Conservation (phyloP, 331 rosid genomes). For the Acacia pycnantha region DNA sequence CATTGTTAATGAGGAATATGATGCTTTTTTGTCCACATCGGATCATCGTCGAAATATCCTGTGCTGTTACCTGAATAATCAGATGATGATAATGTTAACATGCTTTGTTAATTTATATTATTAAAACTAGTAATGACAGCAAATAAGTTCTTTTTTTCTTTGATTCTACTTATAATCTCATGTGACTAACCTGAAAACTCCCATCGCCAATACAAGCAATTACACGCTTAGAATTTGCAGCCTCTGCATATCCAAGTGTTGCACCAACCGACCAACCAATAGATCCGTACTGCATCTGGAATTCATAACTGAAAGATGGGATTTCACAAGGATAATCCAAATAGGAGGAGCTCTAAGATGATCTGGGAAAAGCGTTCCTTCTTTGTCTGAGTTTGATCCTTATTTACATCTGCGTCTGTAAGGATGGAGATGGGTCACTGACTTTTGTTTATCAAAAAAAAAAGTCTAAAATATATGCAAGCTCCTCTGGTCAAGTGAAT, state of each 20-base stretch:
- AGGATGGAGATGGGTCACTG: no score
- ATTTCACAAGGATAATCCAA: neutral
- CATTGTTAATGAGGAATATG: conserved; percentile 85
- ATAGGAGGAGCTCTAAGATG: no score
- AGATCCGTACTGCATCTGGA: conserved; percentile 97
- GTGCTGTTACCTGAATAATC: conserved; percentile 68
- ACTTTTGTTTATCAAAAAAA: no score
- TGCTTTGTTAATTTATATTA: neutral
- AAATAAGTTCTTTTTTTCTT: neutral
- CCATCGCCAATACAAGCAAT: conserved; percentile 94
- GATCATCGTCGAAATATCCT: conserved; percentile 92
- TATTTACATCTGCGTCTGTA: no score
- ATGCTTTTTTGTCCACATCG: conserved; percentile 70
- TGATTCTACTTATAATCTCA: neutral
- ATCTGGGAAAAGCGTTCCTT: no score
- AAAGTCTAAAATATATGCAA: no score
- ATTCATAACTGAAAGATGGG: conserved; percentile 57
- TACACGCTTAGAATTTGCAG: conserved; percentile 74
- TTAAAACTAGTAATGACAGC: neutral
- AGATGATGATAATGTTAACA: neutral
- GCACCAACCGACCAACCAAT: conserved; percentile 99
- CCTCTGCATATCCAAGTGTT: conserved; percentile 91
- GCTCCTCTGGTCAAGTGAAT: no score
- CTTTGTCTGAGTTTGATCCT: no score
- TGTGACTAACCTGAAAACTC: conserved; percentile 76